Conservation (phyloP, 805 yeast species). For the Clavispora santaluciae region DNA sequence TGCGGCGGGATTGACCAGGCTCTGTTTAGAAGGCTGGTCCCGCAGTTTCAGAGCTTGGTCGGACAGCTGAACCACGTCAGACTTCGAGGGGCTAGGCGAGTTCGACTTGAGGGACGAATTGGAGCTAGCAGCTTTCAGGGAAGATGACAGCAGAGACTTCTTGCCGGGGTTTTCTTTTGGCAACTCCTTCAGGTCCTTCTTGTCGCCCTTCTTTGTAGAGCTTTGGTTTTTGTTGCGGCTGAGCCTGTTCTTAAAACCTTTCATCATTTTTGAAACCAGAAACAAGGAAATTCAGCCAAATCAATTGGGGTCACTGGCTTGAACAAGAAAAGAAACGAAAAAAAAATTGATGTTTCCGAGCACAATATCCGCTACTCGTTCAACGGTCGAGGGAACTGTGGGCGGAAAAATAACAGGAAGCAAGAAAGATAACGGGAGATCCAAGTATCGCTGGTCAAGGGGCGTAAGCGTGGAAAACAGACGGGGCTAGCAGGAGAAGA, state of each 20-base stretch:
- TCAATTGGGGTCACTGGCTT: not conserved
- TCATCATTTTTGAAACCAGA: slow-evolving; percentile 52
- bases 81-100: slow-evolving; percentile 34
- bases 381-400: not conserved
- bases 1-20: not conserved
- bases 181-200: slow-evolving; percentile 33
- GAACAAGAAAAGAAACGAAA: not conserved
- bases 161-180: slow-evolving; percentile 25
- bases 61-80: slow-evolving; percentile 2
- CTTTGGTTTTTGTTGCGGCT: slow-evolving; percentile 37
- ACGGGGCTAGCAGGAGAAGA: too few species aligned
- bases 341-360: not conserved
- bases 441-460: too few species aligned
- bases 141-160: slow-evolving; percentile 5
- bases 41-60: not conserved
- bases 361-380: not conserved
- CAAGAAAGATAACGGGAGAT: not conserved
- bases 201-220: slow-evolving; percentile 27
- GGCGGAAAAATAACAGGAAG: not conserved
- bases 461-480: too few species aligned
- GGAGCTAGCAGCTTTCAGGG: slow-evolving; percentile 13
- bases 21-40: not conserved
- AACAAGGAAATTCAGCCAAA: not conserved
- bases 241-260: slow-evolving; percentile 61
- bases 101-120: slow-evolving; percentile 23